These are phyloP conservation scores for Artemisia tridentata DNA, from an alignment of 129 eudicot species.

Conservation along the genomic window DNA sequence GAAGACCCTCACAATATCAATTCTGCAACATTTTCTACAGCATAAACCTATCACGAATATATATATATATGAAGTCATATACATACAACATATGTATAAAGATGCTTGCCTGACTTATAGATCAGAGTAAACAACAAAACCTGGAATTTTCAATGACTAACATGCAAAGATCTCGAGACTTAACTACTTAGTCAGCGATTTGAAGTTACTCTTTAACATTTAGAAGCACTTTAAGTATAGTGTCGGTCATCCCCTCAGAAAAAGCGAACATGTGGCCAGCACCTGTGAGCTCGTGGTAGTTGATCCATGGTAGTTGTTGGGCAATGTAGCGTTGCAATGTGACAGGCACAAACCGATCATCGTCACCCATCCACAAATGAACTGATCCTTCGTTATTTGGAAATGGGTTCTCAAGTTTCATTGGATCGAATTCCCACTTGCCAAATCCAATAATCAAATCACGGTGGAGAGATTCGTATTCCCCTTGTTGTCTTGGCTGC, in stretches of 20 bases:
- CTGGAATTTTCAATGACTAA: not conserved
- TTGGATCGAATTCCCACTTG: conserved; percentile 14
- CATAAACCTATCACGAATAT: too few species aligned
- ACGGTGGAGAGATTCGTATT: conserved; percentile 14
- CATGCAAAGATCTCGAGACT: not conserved
- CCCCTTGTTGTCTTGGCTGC: conserved; percentile 17
- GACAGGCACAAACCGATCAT: conserved; percentile 6
- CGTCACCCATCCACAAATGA: conserved; percentile 6
- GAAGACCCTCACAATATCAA: too few species aligned
- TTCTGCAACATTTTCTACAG: too few species aligned
- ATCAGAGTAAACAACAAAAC: not conserved
- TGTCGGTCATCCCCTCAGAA: conserved; percentile 4
- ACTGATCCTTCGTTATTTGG: conserved; percentile 9
- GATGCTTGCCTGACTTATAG: not conserved
- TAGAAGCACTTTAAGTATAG: not conserved
- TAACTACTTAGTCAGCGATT: not conserved
- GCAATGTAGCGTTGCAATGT: conserved; percentile 10
- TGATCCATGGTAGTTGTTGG: conserved; percentile 14
- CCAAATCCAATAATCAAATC: conserved; percentile 12
- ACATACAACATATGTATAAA: not conserved
- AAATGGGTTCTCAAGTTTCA: conserved; percentile 13
- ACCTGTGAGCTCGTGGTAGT: conserved; percentile 11
- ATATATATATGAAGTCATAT: not conserved
- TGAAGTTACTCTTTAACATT: not conserved
- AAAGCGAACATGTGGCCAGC: conserved; percentile 8